A percentile compares a stretch with the other conserved stretches of the same genome.
Evolutionary conservation across 331 rosid genomes (phyloP).

Genomic region (Malus hybrid): DNA sequence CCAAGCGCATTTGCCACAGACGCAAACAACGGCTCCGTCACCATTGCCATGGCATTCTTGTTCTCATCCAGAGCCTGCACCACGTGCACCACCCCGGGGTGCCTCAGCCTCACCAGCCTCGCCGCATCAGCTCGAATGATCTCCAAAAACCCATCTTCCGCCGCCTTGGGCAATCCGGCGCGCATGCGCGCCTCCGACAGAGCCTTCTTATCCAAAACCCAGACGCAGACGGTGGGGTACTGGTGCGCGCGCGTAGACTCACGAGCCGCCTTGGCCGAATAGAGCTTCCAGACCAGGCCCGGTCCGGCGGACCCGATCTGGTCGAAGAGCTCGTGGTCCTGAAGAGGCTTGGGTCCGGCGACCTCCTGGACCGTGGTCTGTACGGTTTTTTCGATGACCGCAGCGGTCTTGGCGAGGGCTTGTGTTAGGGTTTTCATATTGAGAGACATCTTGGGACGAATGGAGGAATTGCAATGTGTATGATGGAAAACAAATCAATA

Average conservation of each 20-base stretch:
- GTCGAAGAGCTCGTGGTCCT: constrained; percentile 80
- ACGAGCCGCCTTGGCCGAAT: constrained; percentile 71
- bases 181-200: constrained; percentile 63
- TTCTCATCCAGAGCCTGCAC: constrained; percentile 95
- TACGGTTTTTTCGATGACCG: constrained; percentile 85
- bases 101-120: constrained; percentile 74
- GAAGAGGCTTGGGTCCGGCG: constrained; percentile 88
- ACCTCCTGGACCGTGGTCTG: constrained; percentile 96
- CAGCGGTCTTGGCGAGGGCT: constrained; percentile 92
- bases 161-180: constrained; percentile 64
- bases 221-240: constrained; percentile 82
- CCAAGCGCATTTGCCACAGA: constrained; percentile 85
- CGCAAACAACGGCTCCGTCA: constrained; percentile 89
- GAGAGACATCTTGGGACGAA: constrained; percentile 44
- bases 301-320: constrained; percentile 99
- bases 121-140: constrained; percentile 78
- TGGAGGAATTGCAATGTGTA: not conserved
- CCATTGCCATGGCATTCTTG: constrained; percentile 98
- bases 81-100: constrained; percentile 90
- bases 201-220: constrained; percentile 80
- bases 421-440: constrained; percentile 96
- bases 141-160: constrained; percentile 79
- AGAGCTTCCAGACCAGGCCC: constrained; percentile 72
- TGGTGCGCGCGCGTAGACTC: constrained; percentile 76
- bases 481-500: not conserved